Base-by-base conservation (phyloP, 2,329 filamentous ascomycete species). In the Leptodontidium sp. region DNA sequence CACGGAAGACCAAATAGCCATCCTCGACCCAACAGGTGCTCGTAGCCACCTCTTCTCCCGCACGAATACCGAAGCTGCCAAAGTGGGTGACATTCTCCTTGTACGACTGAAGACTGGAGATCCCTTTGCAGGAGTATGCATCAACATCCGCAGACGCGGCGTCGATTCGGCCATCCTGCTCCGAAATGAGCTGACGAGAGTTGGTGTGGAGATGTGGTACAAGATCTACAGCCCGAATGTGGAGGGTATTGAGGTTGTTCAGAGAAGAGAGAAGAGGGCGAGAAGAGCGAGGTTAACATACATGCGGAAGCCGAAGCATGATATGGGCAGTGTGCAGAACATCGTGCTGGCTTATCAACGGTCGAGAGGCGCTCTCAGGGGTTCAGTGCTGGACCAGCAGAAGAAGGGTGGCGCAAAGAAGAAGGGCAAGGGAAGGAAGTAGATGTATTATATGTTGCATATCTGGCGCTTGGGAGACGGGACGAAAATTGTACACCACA, bases 151-250 rank as follows among this genome's bases (percentile, higher is more conserved):
- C 66, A 87, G 93, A 65, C 87, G 92, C n/a, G 94, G 94, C 69
- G 88, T 96, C 69, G 95, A 98, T 82, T 97, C 93, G 2, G 92
- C 92, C 4, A 91, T 99, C 66, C 83, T 97, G 69, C 85, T 99
- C 69, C 88, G 96, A 67, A 95, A 95, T 76, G 90, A 97, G 78
- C 83, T 99, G 75, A 94, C 93, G 74, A 88, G 92, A 75, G 88
- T 97, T 7, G 93, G 93, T 70, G 93, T 97, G 69, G 96, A 99
- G 87, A 96, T 97, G 93, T 97, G 93, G 90, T 94, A 92, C 82
- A 99, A 99, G 85, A 86, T 98, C 68, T 98, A 96, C 84, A 93
- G 89, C 78, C 95, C 95, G 70, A 91, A 93, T 78, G 91, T 98
- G 40, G 89, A 92, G 79, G 93, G 93, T 72, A 93, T 99, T 77